phyloP scores from a whole-genome alignment of 306 rosid genomes.

The Ceratonia siliqua region DNA sequence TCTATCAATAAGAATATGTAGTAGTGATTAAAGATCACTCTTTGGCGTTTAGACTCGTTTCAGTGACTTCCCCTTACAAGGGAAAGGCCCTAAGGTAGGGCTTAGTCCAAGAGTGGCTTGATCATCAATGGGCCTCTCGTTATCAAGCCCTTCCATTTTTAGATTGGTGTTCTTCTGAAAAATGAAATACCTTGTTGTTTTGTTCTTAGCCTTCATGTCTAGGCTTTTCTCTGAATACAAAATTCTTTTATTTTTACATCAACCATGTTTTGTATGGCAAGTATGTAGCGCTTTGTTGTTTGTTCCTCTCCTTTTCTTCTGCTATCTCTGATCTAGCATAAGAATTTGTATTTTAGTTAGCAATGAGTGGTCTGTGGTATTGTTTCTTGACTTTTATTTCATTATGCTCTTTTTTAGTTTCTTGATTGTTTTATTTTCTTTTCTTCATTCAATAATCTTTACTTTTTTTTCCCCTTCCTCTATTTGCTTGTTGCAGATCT shows the following conservation, averaged over 20 bases:
- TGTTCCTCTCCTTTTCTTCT: neutral
- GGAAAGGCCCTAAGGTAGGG: conserved; percentile 2
- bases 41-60: conserved; percentile 5
- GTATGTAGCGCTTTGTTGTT: neutral
- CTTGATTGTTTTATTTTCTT: neutral
- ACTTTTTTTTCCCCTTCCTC: conserved; percentile 7
- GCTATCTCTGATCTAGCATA: neutral
- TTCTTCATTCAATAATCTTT: conserved; percentile 27
- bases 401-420: neutral
- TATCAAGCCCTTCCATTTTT: neutral
- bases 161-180: conserved; percentile 14
- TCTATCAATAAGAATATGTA: neutral
- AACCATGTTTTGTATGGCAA: neutral
- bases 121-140: neutral
- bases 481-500: conserved; percentile 59
- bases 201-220: neutral
- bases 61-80: neutral
- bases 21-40: neutral
- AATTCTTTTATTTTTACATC: neutral
- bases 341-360: neutral
- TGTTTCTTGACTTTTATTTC: neutral
- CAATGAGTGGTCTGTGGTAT: neutral
- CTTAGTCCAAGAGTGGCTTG: neutral
- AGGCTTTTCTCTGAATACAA: neutral
- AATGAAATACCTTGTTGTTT: neutral